These are phyloP conservation scores for Acanthamoeba sp. DNA, from an alignment of 208 protist genomes.

Conservation along the genomic window DNA sequence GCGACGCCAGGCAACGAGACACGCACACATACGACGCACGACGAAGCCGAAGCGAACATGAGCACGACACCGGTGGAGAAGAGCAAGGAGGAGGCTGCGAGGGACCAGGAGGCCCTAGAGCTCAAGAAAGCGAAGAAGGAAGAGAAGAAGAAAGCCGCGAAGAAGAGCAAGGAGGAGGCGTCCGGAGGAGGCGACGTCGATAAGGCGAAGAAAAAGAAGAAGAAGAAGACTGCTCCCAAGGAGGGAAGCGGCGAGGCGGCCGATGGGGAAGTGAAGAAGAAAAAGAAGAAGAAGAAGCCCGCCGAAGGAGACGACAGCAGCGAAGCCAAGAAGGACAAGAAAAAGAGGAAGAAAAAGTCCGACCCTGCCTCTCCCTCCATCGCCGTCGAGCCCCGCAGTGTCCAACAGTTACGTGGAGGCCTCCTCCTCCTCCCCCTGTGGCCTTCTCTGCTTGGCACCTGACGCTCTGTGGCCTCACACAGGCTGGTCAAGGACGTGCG, in stretches of 20 bases:
- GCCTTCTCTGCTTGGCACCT: too few species aligned
- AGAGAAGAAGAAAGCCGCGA: background rate
- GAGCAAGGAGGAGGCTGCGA: too few species aligned
- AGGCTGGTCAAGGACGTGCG: background rate
- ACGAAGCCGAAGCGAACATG: too few species aligned
- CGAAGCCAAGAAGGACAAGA: background rate
- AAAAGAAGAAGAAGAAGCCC: background rate
- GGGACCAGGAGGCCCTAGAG: too few species aligned
- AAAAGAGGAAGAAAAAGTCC: background rate
- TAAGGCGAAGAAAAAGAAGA: background rate
- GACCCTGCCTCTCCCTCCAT: background rate
- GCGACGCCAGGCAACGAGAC: too few species aligned
- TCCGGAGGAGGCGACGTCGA: background rate
- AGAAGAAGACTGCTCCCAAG: too few species aligned
- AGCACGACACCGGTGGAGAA: too few species aligned
- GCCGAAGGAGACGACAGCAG: background rate
- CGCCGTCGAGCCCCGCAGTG: background rate
- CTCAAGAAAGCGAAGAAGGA: slow-evolving; percentile 5
- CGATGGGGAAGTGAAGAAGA: background rate
- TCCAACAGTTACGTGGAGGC: background rate
- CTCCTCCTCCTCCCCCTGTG: too few species aligned
- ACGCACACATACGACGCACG: too few species aligned
- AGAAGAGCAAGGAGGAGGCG: background rate
- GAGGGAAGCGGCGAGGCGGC: too few species aligned
- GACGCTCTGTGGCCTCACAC: too few species aligned